A percentile compares a stretch with the other conserved stretches of the same genome.
Conservation (phyloP, 2,329 filamentous ascomycete genomes). For the Neofusicoccum umdonicola region DNA sequence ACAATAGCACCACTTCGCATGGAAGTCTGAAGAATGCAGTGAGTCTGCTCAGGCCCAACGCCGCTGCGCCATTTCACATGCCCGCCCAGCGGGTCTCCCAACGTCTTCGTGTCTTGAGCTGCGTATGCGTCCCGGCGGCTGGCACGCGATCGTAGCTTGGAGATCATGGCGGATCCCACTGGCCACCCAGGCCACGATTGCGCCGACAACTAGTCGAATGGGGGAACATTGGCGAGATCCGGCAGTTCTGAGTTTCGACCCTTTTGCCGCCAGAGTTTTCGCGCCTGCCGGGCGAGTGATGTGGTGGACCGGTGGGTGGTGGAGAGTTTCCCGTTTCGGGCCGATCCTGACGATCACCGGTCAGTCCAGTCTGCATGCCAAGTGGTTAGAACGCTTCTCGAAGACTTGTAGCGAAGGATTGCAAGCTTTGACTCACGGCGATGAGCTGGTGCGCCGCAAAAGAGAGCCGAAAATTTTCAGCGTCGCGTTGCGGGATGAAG, state of each 20-base stretch:
- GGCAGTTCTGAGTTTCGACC: slow-evolving; percentile 1
- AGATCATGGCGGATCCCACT: slow-evolving; percentile 15
- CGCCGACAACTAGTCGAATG: slow-evolving; percentile 15
- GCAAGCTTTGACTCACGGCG: not conserved
- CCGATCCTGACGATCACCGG: slow-evolving; percentile 13
- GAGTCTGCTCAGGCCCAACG: not conserved
- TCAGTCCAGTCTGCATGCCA: slow-evolving; percentile 6
- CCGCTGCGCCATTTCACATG: not conserved
- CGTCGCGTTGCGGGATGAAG: not conserved
- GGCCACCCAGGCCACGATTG: slow-evolving; percentile 9
- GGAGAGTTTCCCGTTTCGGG: slow-evolving; percentile 12
- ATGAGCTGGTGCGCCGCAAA: not conserved
- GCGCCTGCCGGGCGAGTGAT: not conserved
- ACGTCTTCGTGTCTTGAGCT: not conserved
- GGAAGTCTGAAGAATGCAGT: not conserved
- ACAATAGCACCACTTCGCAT: not conserved
- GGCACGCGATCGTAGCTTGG: no score
- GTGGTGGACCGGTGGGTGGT: slow-evolving; percentile 7
- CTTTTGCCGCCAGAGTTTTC: slow-evolving; percentile 3
- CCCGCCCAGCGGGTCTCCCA: not conserved
- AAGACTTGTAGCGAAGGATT: not conserved
- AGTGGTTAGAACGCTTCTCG: not conserved
- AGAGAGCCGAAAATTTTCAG: not conserved
- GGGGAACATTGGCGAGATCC: slow-evolving; percentile 16
- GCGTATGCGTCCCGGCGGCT: not conserved